These are phyloP conservation scores for Alternaria triticina DNA, from an alignment of 2,329 filamentous ascomycete species.

Conservation along the genomic window DNA sequence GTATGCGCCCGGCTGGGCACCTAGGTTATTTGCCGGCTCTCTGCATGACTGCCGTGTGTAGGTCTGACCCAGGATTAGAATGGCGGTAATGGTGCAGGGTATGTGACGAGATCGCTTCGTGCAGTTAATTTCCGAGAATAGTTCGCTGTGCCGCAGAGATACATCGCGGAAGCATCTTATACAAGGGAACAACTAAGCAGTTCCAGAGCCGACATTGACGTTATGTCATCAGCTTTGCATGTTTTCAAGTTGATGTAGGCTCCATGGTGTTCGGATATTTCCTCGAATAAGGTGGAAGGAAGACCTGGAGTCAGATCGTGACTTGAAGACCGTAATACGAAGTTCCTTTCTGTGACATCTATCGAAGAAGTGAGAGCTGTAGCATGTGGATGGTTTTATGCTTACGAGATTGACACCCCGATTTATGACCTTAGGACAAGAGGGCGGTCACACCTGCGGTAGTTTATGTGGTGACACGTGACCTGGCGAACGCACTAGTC, in stretches of 20 bases:
- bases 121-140: neutral
- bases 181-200: neutral
- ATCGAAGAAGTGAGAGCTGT: accelerated
- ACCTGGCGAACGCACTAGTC: slow-evolving; percentile 8
- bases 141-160: neutral
- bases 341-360: neutral
- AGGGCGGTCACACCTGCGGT: too few species aligned
- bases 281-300: neutral
- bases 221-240: neutral
- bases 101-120: neutral
- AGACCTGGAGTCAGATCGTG: neutral
- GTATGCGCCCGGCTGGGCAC: slow-evolving; percentile 4
- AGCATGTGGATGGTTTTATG: accelerated
- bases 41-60: neutral
- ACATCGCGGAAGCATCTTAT: neutral
- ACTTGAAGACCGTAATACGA: neutral
- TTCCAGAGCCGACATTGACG: neutral
- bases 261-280: neutral
- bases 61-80: neutral
- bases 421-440: neutral
- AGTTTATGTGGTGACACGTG: neutral
- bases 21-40: neutral
- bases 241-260: neutral
- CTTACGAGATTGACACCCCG: neutral
- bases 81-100: neutral